Conservation (phyloP, 768 basidiomycete species). For the Gloeopeniophorella convolvens region DNA sequence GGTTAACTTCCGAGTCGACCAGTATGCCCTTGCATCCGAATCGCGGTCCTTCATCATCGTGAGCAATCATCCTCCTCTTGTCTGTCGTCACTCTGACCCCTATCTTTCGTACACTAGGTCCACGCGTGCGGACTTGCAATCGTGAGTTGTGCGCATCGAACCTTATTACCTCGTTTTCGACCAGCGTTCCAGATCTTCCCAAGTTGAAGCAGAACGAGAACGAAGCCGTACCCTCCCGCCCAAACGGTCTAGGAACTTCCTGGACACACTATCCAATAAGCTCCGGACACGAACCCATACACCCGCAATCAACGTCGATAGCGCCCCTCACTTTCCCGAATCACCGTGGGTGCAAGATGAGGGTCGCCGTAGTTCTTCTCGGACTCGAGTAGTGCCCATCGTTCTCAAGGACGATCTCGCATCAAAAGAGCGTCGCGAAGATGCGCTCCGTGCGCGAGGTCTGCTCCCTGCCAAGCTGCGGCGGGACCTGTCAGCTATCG, state of each 20-base stretch:
- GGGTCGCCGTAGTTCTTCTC: neutral
- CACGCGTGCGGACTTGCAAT: neutral
- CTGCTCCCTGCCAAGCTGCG: conserved; percentile 6
- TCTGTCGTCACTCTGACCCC: neutral
- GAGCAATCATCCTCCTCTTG: neutral
- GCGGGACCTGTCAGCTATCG: conserved; percentile 12
- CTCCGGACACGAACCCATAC: conserved; percentile 1
- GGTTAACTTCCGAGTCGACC: neutral
- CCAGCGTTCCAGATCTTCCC: no score
- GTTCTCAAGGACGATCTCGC: conserved; percentile 6
- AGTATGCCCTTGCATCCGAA: neutral
- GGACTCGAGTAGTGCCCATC: conserved; percentile 2
- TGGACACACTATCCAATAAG: conserved; percentile 5
- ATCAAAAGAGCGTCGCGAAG: conserved; percentile 14
- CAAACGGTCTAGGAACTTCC: conserved; percentile 2
- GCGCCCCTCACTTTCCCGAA: neutral
- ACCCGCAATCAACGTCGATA: neutral
- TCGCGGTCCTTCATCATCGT: conserved; percentile 1
- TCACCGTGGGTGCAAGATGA: neutral
- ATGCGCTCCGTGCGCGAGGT: conserved; percentile 17
- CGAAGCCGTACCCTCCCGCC: neutral
- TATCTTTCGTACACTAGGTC: neutral
- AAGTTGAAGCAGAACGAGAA: neutral
- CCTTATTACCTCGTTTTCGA: no score
- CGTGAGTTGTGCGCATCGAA: conserved; percentile 7